These are phyloP conservation scores for Cladosporium austrohemisphaericum DNA, from an alignment of 2,329 filamentous ascomycete species.

Conservation along the genomic window DNA sequence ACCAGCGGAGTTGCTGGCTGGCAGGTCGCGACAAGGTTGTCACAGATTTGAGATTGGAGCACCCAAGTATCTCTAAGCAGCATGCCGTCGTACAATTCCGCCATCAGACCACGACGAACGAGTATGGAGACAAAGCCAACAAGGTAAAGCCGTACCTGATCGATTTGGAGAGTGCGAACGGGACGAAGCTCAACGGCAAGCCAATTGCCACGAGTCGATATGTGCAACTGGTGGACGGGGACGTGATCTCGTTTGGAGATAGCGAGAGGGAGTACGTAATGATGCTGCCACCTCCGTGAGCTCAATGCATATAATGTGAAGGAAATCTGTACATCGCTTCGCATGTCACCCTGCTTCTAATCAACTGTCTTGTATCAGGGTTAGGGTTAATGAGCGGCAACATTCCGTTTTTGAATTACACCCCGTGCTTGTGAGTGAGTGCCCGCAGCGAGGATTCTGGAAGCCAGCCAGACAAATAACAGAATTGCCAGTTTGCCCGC, in stretches of 20 bases:
- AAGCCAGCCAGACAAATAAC: slow-evolving; percentile 12
- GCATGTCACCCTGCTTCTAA: too few relatives aligned
- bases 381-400: too few relatives aligned
- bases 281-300: slow-evolving; percentile 60
- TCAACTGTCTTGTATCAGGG: too few relatives aligned
- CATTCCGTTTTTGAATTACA: too few relatives aligned
- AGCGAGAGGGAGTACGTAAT: slow-evolving; percentile 94
- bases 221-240: slow-evolving; percentile 81
- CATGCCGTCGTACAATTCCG: slow-evolving; percentile 95
- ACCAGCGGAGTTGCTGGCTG: slow-evolving; percentile 80
- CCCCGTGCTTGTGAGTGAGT: too few relatives aligned
- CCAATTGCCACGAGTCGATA: slow-evolving; percentile 71
- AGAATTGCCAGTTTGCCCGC: background rate
- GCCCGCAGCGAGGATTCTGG: slow-evolving; percentile 13
- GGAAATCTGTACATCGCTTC: too few relatives aligned
- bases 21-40: slow-evolving; percentile 76
- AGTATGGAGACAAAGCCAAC: slow-evolving; percentile 79
- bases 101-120: slow-evolving; percentile 74
- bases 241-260: slow-evolving; percentile 81
- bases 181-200: slow-evolving; percentile 76
- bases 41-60: slow-evolving; percentile 78
- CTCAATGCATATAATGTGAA: background rate
- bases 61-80: slow-evolving; percentile 91
- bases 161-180: slow-evolving; percentile 90
- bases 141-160: slow-evolving; percentile 76